Conservation (phyloP, 2,329 filamentous ascomycete genomes). For the Fusarium subtropicale region DNA sequence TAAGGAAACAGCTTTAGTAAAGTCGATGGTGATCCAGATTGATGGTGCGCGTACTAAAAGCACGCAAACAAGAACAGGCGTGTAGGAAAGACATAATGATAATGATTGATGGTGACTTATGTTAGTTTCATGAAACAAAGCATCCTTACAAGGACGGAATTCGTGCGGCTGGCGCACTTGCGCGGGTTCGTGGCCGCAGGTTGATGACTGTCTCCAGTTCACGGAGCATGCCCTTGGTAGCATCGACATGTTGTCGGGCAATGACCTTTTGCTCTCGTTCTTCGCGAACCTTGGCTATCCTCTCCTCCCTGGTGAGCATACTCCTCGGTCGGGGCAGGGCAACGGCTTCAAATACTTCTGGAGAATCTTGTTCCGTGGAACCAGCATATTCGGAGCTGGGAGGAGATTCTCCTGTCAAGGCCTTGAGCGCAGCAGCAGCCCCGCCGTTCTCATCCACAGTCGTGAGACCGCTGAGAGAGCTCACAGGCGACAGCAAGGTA, state of each 20-base stretch:
- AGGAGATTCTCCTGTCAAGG: conserved; percentile 77
- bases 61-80: conserved; percentile 7
- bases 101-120: conserved; percentile 22
- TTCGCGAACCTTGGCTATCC: conserved; percentile 87
- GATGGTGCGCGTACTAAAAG: conserved; percentile 6
- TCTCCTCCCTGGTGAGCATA: conserved; percentile 83
- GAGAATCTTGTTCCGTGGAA: conserved; percentile 72
- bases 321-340: conserved; percentile 77
- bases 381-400: conserved; percentile 64
- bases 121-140: conserved; percentile 13
- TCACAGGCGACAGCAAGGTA: conserved; percentile 67
- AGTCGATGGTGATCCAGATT: conserved; percentile 12
- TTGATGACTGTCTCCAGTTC: conserved; percentile 92
- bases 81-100: conserved; percentile 11
- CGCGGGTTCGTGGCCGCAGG: conserved; percentile 57
- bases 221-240: conserved; percentile 88
- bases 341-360: conserved; percentile 92
- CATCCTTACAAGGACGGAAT: conserved; percentile 58
- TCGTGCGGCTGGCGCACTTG: conserved; percentile 54
- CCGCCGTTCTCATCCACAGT: conserved; percentile 65
- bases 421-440: conserved; percentile 74
- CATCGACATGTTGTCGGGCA: conserved; percentile 79
- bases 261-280: conserved; percentile 81
- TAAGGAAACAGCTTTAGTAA: conserved; percentile 11
- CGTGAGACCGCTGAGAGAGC: conserved; percentile 75